These are phyloP conservation scores for Monosporozyma aerobia DNA, from an alignment of 805 yeast genomes.

Conservation along the genomic window DNA sequence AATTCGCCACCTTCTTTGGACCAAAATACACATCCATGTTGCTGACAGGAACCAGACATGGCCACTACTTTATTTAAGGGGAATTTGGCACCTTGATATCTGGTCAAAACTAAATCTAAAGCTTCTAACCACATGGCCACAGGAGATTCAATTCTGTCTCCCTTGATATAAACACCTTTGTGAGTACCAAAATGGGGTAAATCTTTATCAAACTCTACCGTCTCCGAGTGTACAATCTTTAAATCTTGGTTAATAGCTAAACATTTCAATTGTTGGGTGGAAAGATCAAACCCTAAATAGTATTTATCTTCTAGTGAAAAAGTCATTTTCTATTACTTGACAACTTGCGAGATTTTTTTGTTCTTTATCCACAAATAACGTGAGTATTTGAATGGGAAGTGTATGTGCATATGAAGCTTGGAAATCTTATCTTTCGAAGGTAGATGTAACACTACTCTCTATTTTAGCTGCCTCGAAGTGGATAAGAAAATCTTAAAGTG, in stretches of 20 bases:
- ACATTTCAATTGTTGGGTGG: constrained; percentile 82
- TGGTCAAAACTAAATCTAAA: constrained; percentile 49
- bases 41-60: constrained; percentile 82
- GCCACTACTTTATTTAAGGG: constrained; percentile 54
- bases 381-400: not conserved
- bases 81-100: constrained; percentile 42
- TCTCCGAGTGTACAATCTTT: constrained; percentile 44
- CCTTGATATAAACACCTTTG: constrained; percentile 62
- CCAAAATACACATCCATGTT: constrained; percentile 88
- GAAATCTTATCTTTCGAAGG: not conserved
- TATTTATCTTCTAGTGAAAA: constrained; percentile 2
- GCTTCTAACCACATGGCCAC: constrained; percentile 90
- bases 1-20: constrained; percentile 37
- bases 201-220: constrained; percentile 65
- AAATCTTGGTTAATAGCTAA: constrained; percentile 51
- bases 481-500: not conserved
- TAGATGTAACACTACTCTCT: not conserved
- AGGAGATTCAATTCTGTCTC: constrained; percentile 60
- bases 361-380: not conserved
- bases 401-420: not conserved
- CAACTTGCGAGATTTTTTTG: not conserved
- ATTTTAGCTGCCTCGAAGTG: not conserved
- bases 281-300: constrained; percentile 72
- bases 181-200: constrained; percentile 51
- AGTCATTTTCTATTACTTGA: not conserved